Conservation (phyloP, 441 rosid genomes). For the Daphne laureola region DNA sequence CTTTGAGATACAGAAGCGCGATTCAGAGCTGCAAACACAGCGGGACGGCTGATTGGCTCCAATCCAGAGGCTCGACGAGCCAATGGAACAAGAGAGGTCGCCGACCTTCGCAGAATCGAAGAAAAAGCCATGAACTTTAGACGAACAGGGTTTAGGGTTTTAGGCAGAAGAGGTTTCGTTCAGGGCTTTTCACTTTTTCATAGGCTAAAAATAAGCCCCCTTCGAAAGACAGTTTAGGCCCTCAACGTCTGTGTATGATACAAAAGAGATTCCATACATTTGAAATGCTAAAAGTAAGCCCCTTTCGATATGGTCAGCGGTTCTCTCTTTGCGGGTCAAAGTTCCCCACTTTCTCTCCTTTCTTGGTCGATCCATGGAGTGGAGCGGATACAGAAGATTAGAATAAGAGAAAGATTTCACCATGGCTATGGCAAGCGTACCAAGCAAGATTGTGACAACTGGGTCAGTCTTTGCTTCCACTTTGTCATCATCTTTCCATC, state of each 20-base stretch:
- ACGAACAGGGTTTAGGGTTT: conserved; percentile 6
- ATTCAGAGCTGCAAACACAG: conserved; percentile 23
- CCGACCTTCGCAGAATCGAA: conserved; percentile 50
- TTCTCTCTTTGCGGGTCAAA: no score
- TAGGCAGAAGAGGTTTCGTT: conserved; percentile 1
- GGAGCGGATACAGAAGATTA: neutral
- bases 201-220: no score
- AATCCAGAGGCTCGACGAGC: conserved; percentile 33
- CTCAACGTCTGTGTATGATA: no score
- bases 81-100: conserved; percentile 30
- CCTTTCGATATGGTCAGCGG: no score
- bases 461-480: conserved; percentile 1
- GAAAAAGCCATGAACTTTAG: conserved; percentile 40
- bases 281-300: no score
- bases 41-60: conserved; percentile 21
- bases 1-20: conserved; percentile 9
- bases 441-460: conserved; percentile 2
- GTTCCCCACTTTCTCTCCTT: neutral
- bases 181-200: neutral
- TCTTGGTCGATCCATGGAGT: neutral
- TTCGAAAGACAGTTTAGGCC: no score
- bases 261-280: no score
- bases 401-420: neutral
- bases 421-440: conserved; percentile 9
- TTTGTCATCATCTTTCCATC: neutral